Evolutionary conservation across 208 protist genomes (phyloP).

Genomic region (Phytomonas francai): DNA sequence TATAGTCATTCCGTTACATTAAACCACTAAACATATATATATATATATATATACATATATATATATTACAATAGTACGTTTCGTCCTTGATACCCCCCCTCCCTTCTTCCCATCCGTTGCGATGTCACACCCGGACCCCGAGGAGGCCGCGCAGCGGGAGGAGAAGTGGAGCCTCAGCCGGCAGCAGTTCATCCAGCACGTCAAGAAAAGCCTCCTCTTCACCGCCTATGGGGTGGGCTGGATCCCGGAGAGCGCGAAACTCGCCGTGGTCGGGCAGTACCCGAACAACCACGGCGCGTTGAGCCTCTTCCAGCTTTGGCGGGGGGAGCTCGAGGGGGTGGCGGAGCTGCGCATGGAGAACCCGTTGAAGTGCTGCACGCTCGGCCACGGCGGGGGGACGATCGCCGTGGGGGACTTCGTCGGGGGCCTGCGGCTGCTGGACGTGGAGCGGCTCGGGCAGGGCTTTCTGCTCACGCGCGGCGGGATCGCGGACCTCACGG

Average conservation of each 20-base stretch:
- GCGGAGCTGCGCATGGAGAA: slow-evolving; percentile 42
- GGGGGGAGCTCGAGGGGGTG: slow-evolving; percentile 62
- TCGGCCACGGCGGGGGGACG: slow-evolving; percentile 49
- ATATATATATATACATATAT: slow-evolving; percentile 12
- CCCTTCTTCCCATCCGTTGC: slow-evolving; percentile 2
- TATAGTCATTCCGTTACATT: neutral
- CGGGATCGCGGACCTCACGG: slow-evolving; percentile 24
- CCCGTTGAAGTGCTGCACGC: slow-evolving; percentile 90
- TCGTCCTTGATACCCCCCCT: neutral
- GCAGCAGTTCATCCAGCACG: slow-evolving; percentile 91
- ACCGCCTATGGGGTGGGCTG: slow-evolving; percentile 89
- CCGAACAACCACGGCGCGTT: slow-evolving; percentile 83
- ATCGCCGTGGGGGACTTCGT: slow-evolving; percentile 85
- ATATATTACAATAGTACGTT: neutral
- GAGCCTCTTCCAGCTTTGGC: slow-evolving; percentile 67
- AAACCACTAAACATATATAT: slow-evolving; percentile 4
- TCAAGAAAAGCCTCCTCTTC: slow-evolving; percentile 83
- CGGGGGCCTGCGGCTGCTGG: slow-evolving; percentile 75
- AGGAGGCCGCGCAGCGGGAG: neutral
- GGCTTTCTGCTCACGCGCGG: slow-evolving; percentile 6
- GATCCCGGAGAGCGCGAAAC: slow-evolving; percentile 76
- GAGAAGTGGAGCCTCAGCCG: slow-evolving; percentile 30
- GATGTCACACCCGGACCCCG: neutral
- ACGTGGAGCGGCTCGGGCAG: slow-evolving; percentile 45
- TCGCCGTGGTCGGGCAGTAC: slow-evolving; percentile 79